Percentiles rank a stretch among this genome's conserved stretches.
These are phyloP conservation scores for Exophiala oligosperma DNA, from an alignment of 2,329 filamentous ascomycete species.

Conservation along the genomic window DNA sequence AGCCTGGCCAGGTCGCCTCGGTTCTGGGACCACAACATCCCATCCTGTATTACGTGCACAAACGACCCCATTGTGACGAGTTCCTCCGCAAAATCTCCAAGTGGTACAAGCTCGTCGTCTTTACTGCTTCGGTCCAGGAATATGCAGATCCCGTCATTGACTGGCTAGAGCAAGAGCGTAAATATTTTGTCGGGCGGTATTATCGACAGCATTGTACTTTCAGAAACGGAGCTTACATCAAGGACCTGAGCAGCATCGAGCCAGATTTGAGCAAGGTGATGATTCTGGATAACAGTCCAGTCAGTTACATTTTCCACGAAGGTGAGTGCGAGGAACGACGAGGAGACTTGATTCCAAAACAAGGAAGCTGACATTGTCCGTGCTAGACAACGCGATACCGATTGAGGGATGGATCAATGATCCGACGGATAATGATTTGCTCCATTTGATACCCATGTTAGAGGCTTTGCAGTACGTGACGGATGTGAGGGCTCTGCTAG, in stretches of 20 bases:
- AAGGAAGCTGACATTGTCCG: neutral
- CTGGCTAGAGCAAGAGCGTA: slow-evolving; percentile 94
- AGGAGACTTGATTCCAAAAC: neutral
- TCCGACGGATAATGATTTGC: slow-evolving; percentile 90
- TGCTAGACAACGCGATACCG: slow-evolving; percentile 93
- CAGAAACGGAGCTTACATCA: slow-evolving; percentile 94
- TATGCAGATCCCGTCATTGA: slow-evolving; percentile 99
- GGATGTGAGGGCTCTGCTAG: slow-evolving; percentile 87
- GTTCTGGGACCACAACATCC: slow-evolving; percentile 83
- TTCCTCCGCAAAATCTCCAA: slow-evolving; percentile 92
- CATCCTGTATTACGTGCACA: slow-evolving; percentile 98
- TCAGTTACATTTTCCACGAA: slow-evolving; percentile 98
- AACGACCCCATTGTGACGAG: slow-evolving; percentile 94
- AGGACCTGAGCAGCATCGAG: slow-evolving; percentile 93
- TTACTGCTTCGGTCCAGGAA: slow-evolving; percentile 96
- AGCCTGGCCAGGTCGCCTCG: slow-evolving; percentile 32
- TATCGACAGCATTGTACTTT: slow-evolving; percentile 98
- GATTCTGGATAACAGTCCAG: slow-evolving; percentile 97
- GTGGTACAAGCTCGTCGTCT: slow-evolving; percentile 97
- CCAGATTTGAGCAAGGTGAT: slow-evolving; percentile 97
- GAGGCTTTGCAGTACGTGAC: slow-evolving; percentile 96
- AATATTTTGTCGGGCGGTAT: slow-evolving; percentile 91
- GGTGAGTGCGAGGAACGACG: slow-evolving; percentile 56
- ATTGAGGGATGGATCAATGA: slow-evolving; percentile 99
- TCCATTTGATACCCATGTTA: slow-evolving; percentile 87